A percentile compares a stretch with the other conserved stretches of the same genome.
Evolutionary conservation across 805 yeast species (phyloP).

Genomic region (Myxozyma neotropica): DNA sequence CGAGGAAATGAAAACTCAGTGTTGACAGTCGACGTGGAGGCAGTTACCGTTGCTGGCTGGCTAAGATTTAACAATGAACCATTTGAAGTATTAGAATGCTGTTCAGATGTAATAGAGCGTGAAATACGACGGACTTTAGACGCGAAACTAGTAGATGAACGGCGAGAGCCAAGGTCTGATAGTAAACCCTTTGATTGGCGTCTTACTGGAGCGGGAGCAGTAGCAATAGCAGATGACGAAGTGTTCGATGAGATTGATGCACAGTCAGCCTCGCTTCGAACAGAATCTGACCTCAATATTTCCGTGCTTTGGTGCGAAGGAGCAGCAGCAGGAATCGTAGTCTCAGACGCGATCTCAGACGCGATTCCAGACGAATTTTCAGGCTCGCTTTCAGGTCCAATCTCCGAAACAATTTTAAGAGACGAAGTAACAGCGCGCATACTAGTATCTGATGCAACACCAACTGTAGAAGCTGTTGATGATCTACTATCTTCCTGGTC

Average conservation of each 20-base stretch:
- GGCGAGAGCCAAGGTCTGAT: conserved; percentile 19
- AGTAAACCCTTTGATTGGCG: conserved; percentile 28
- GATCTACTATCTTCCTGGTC: too few relatives aligned
- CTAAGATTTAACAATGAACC: not conserved
- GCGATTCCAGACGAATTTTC: too few relatives aligned
- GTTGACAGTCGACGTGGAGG: conserved; percentile 1
- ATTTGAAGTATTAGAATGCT: not conserved
- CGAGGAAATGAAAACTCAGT: conserved; percentile 19
- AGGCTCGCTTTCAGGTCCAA: too few relatives aligned
- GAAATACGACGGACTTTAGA: conserved; percentile 32
- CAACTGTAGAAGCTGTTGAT: too few relatives aligned
- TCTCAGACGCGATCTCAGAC: too few relatives aligned
- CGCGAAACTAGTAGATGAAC: conserved; percentile 12
- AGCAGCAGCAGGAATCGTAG: not conserved
- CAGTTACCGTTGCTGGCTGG: not conserved
- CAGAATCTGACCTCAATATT: not conserved
- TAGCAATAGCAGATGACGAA: not conserved
- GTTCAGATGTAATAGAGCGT: conserved; percentile 22
- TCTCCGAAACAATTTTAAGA: too few relatives aligned
- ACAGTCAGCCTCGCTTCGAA: not conserved
- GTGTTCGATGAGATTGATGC: conserved; percentile 6
- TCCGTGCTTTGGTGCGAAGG: not conserved
- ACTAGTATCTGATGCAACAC: too few relatives aligned
- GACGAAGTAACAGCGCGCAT: too few relatives aligned
- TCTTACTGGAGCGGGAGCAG: not conserved